Evolutionary conservation across 2,329 filamentous ascomycete genomes (phyloP), one percentile per base, ranked within the genome.

Genomic region (Paracamarosporium sp.): DNA sequence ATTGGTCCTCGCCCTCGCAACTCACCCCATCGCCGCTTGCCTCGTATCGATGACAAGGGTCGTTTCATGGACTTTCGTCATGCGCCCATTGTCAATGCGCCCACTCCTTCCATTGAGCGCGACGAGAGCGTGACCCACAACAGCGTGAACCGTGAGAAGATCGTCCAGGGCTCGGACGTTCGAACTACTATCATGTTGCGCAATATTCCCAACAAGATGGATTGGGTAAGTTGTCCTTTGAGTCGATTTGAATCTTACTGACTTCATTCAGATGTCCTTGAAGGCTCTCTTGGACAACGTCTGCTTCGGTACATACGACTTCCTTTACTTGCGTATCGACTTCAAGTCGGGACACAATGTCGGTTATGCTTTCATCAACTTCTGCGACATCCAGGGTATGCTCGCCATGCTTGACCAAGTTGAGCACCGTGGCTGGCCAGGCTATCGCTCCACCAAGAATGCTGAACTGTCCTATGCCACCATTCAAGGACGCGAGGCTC

Each of bases 321-420:
- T 98, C 76, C 88, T 96, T 82, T 99, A 99, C 74, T 80, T 98
- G 51, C 89, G 95, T 36, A 98, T 98, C 67, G 86, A 87, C 62
- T 82, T 76, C 61, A 63, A 75, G 53, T 76, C 77, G 35, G 73
- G 57, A 51, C 71, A 62, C 61, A 96, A 93, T 73, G 94, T 98
- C 57, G 95, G 95, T 44, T 98, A 98, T 76, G 94, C 93, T 0
- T 99, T 98, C 78, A 92, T 99, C 79, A 97, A 99, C 77, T 97
- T 98, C 67, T 86, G 88, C 41, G 88, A 93, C 74, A 87, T 91
- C 0, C 56, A 62, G 6, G 72, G 71, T 8, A 71, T 76, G 64
- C 58, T 74, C 2, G 55, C 64, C 2, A 64, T 76, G 30, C 60
- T 76, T 27, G 63, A 75, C 13, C 57, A 63, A 17, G 61, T 77